Percentiles rank a stretch among this genome's conserved stretches.
Evolutionary conservation across 371 early-diverging fungal genomes (phyloP).

Genomic region (Rozella allomycis): DNA sequence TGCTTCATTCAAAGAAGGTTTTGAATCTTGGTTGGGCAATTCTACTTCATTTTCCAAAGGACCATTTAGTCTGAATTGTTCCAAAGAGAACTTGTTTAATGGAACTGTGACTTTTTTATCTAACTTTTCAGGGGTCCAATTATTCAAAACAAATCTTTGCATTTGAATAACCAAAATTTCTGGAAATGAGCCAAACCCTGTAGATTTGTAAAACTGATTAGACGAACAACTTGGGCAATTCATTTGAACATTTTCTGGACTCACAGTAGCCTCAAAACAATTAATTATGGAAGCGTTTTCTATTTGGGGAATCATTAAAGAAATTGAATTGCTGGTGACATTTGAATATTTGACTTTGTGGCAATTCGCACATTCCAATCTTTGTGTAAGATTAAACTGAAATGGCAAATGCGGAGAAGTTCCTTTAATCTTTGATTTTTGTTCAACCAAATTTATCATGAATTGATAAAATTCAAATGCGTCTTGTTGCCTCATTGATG

Average conservation of each 20-base stretch:
- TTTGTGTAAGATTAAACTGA: constrained; percentile 51
- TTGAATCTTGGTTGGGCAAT: constrained; percentile 41
- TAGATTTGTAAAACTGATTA: constrained; percentile 22
- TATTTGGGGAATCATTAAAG: constrained; percentile 49
- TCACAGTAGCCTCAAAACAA: constrained; percentile 41
- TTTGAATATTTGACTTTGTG: constrained; percentile 47
- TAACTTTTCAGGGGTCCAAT: constrained; percentile 69
- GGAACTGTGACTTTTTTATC: constrained; percentile 34
- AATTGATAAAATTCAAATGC: constrained; percentile 81
- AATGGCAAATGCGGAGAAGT: constrained; percentile 48
- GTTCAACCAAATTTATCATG: constrained; percentile 40
- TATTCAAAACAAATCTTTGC: constrained; percentile 58
- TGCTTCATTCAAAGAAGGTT: constrained; percentile 31
- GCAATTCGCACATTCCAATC: constrained; percentile 64
- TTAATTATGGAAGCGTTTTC: constrained; percentile 29
- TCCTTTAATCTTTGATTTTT: constrained; percentile 38
- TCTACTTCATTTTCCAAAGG: constrained; percentile 41
- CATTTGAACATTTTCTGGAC: constrained; percentile 39
- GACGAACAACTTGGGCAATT: constrained; percentile 45
- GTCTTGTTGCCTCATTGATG: constrained; percentile 92
- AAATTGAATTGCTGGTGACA: constrained; percentile 30
- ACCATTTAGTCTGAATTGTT: constrained; percentile 38
- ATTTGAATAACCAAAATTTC: constrained; percentile 52
- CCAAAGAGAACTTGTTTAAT: constrained; percentile 24
- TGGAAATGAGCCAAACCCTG: constrained; percentile 60